Percentiles rank a stretch among this genome's conserved stretches.
Evolutionary conservation across 768 basidiomycete genomes (phyloP).

Genomic region (Amanita pallidorosea): DNA sequence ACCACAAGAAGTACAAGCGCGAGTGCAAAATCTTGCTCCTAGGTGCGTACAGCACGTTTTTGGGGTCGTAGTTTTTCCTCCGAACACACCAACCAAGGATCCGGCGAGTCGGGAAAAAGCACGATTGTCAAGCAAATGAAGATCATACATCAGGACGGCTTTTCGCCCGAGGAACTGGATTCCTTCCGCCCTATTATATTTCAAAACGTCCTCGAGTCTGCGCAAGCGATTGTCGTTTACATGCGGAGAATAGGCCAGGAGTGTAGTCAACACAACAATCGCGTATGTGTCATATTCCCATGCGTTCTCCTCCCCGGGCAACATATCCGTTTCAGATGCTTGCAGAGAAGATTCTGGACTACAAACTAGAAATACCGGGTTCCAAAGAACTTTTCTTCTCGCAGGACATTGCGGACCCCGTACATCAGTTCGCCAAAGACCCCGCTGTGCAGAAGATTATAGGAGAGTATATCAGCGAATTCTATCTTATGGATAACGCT

Average conservation of each 20-base stretch:
- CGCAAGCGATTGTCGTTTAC: slow-evolving; percentile 74
- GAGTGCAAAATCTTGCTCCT: slow-evolving; percentile 91
- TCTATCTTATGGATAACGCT: slow-evolving; percentile 94
- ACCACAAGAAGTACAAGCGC: slow-evolving; percentile 66
- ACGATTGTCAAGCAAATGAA: slow-evolving; percentile 99
- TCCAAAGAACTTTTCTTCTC: slow-evolving; percentile 34
- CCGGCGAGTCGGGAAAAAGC: slow-evolving; percentile 90
- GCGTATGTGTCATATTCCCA: slow-evolving; percentile 23
- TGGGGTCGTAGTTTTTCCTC: neutral
- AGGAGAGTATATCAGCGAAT: slow-evolving; percentile 56
- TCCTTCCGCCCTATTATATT: slow-evolving; percentile 73
- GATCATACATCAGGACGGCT: slow-evolving; percentile 93
- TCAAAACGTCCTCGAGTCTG: slow-evolving; percentile 82
- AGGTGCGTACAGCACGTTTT: slow-evolving; percentile 38
- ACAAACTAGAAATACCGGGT: slow-evolving; percentile 34
- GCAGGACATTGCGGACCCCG: slow-evolving; percentile 58
- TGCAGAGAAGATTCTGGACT: slow-evolving; percentile 56
- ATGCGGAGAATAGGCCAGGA: slow-evolving; percentile 83
- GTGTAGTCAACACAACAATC: slow-evolving; percentile 55
- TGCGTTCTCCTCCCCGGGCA: neutral
- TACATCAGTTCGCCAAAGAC: slow-evolving; percentile 61
- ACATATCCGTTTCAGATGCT: slow-evolving; percentile 15
- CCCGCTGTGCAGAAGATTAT: slow-evolving; percentile 46
- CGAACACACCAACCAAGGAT: slow-evolving; percentile 40
- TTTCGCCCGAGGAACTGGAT: slow-evolving; percentile 65